Evolutionary conservation across 768 basidiomycete species (phyloP), one percentile per base, ranked within the genome.

Genomic region (Boletus pseudo-olivaceus): DNA sequence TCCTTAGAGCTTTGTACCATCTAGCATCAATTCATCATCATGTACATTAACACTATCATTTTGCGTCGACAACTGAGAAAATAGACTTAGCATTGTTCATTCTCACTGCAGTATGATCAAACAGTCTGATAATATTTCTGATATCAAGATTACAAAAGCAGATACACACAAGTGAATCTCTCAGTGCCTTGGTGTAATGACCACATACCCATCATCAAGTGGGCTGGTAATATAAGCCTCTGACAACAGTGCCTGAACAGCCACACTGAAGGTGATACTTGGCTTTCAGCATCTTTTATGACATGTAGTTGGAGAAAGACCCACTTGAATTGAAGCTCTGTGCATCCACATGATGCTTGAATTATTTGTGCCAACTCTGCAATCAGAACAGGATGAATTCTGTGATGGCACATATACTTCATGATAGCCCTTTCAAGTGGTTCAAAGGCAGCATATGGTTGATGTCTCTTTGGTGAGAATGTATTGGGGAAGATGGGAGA

Each of bases 181-280:
- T 60, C 40, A 69, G 9, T 49, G 51, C 34, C 67, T 61, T 19
- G 68, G 70, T 19, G 68, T 69, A 14, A 72, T 51, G 14, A 70
- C 46, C 11, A 72, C 66, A 57, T 59, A 50, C 1, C 46, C 64
- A 49, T 69, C 60, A 54, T 69, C 70, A 19, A 69, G 61, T 23
- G 66, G 70, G 38, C 62, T 68, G 23, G 70, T 68, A 32, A 69
- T 56, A 33, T 66, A 70, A 40, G 62, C 70, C 38, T 69, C 70
- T 37, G 54, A 60, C 14, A 69, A 44, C 10, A 69, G 37, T 40
- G 33, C 35, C 33, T 70, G 54, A 9, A 68, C 4, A 26, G 66
- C 57, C 47, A 41, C n/a, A 9, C 68, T 69, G 6, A 34, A 33
- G 20, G 34, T 23, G 1, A 47, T 9, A 27, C 1, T 33, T 14